Conservation (phyloP, 495 filamentous ascomycete genomes). For the Schizothecium vesticola region DNA sequence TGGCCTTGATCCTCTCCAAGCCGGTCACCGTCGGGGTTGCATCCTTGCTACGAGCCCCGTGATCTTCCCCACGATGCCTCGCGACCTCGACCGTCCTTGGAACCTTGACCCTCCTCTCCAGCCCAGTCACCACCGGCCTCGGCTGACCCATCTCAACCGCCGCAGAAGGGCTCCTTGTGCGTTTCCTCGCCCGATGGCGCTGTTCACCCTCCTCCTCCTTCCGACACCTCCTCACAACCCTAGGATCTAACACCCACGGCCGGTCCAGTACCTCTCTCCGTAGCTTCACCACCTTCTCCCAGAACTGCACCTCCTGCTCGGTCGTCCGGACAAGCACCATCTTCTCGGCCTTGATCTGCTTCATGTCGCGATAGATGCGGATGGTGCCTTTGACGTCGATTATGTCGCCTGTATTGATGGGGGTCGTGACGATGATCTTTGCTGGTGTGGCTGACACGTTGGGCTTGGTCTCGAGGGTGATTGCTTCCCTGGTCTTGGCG, state of each 20-base stretch:
- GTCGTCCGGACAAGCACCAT: conserved; percentile 54
- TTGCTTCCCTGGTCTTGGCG: not conserved
- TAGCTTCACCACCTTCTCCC: conserved; percentile 62
- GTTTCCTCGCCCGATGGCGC: conserved; percentile 35
- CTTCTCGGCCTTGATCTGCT: conserved; percentile 67
- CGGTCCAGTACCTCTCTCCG: conserved; percentile 55
- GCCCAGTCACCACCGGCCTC: not conserved
- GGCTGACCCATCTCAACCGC: not conserved
- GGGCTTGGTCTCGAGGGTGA: conserved; percentile 5
- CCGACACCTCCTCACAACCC: conserved; percentile 50
- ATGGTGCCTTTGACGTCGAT: conserved; percentile 76
- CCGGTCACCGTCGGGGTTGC: not conserved
- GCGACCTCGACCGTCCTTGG: not conserved
- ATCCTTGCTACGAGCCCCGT: not conserved
- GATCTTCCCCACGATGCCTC: not conserved
- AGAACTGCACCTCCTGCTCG: conserved; percentile 72
- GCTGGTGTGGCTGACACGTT: conserved; percentile 4
- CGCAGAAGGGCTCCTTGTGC: conserved; percentile 24
- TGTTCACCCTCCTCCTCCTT: conserved; percentile 42
- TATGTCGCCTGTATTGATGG: conserved; percentile 60
- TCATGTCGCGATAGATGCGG: conserved; percentile 52
- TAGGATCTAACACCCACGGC: conserved; percentile 61
- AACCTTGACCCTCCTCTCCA: not conserved
- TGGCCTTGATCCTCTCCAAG: not conserved
- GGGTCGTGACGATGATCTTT: conserved; percentile 10